Evolutionary conservation across 139 green algal genomes (phyloP), one percentile per base, ranked within the genome.

Genomic region (Astrephomene gubernaculifera): DNA sequence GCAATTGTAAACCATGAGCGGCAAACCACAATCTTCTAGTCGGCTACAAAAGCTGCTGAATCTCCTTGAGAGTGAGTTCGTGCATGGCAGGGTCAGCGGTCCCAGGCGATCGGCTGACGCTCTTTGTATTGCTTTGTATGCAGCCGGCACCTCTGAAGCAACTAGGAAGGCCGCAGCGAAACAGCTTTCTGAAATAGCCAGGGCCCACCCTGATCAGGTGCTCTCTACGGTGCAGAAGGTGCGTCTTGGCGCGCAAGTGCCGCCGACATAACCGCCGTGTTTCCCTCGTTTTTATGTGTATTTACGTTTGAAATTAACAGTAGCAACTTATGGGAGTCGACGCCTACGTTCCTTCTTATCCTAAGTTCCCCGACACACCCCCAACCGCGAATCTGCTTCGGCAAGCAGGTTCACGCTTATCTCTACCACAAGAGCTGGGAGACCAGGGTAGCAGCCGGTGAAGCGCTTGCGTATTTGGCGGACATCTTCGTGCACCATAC

Each of bases 351-450:
- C n/a, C n/a, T n/a, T n/a, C n/a, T n/a, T n/a, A n/a, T n/a, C n/a
- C n/a, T n/a, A n/a, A n/a, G n/a, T n/a, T n/a, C n/a, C n/a, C n/a
- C n/a, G n/a, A n/a, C n/a, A n/a, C n/a, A n/a, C n/a, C n/a, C n/a
- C n/a, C n/a, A n/a, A n/a, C n/a, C n/a, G n/a, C n/a, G n/a, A n/a
- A n/a, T n/a, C n/a, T n/a, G n/a, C n/a, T n/a, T n/a, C n/a, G 49
- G 19, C 33, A 22, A 21, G 39, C 89, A 97, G 95, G 88, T 97
- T 9, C 86, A 90, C 12, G 64, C 75, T 9, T 91, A 92, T 68
- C 80, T 99, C 27, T 91, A 92, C 36, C 85, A 89, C 81, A 94
- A 91, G 8, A 89, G 86, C 35, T 99, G 96, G 96, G 96, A 99
- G 7, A 93, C 93, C 0, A 90, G 96, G 4, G 78, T 95, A 1